Evolutionary conservation across 257 asterid genomes (phyloP), one percentile per base, ranked within the genome.

Genomic region (Linaria vulgaris): DNA sequence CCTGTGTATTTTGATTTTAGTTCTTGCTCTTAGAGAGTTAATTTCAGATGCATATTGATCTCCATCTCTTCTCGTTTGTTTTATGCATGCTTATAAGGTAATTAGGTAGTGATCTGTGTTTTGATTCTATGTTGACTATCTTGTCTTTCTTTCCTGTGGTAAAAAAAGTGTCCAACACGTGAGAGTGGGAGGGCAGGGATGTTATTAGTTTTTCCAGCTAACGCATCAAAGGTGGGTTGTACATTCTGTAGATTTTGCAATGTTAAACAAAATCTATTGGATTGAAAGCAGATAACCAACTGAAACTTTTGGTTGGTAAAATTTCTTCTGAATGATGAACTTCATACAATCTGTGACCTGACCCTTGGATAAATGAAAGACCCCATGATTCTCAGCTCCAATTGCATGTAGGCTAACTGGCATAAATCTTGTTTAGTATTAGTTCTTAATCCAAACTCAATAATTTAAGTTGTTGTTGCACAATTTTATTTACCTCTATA

Each of bases 21-120:
- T 65, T 41, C 56, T 68, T 60, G 51, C 11, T 22, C 45, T 61
- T 39, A 8, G 7, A 44, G 46, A 48, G 63, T 2, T 59, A 15
- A 30, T n/a, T 21, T 22, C 38, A 69, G 43, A 51, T 44, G 22
- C 47, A 14, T 20, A 13, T 62, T 56, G 38, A 30, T 12, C 64
- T 12, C 34, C 5, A 30, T 57, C 23, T 22, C 59, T 64, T 47
- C 56, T 11, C 64, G 46, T 27, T 31, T 46, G 44, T 47, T 64
- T 66, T 6, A 16, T 22, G 27, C 23, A 52, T 17, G 34, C 54
- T 17, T 45, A 54, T 56, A 57, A 12, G 55, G 22, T 65, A 41
- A n/a, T 52, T 30, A 7, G 39, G 45, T 41, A 20, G 16, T 56
- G 20, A 38, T 15, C 23, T 14, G 34, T 15, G 37, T 61, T 31